phyloP scores from a whole-genome alignment of 2,329 filamentous ascomycete genomes.

The Emergomyces africanus region DNA sequence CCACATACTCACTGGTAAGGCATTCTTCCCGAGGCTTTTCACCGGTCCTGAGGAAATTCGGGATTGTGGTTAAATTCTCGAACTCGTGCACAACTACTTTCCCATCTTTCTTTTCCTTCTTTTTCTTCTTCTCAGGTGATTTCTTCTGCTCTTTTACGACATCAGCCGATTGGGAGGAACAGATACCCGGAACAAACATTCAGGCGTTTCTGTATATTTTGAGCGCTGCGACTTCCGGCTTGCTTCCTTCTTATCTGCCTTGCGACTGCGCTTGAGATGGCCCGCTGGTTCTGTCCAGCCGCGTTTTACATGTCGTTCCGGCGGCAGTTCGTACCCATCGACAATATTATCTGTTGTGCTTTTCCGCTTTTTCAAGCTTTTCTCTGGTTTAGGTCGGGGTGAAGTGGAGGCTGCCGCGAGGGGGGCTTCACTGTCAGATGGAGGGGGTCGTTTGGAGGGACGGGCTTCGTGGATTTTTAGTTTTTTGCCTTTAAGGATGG shows the following conservation, averaged over 20 bases:
- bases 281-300: conserved; percentile 67
- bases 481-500: conserved; percentile 71
- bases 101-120: conserved; percentile 49
- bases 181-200: conserved; percentile 74
- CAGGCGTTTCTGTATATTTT: conserved; percentile 66
- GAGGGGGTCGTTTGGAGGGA: conserved; percentile 28
- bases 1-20: conserved; percentile 54
- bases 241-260: conserved; percentile 42
- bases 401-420: conserved; percentile 21
- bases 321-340: conserved; percentile 58
- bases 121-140: conserved; percentile 30
- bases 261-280: conserved; percentile 30
- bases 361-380: conserved; percentile 38
- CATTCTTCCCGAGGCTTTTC: conserved; percentile 32
- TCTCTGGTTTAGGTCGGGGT: conserved; percentile 30
- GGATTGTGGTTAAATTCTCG: conserved; percentile 67
- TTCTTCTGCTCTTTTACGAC: conserved; percentile 6
- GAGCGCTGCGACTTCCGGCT: conserved; percentile 49
- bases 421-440: conserved; percentile 16
- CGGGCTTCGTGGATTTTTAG: conserved; percentile 72
- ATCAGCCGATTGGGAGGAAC: conserved; percentile 47
- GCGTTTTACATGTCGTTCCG: conserved; percentile 68
- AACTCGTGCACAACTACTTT: conserved; percentile 77
- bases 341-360: conserved; percentile 41
- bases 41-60: conserved; percentile 60